Evolutionary conservation across 352 stramenopile genomes (phyloP).

Genomic region (Elongisporangium anandrum): DNA sequence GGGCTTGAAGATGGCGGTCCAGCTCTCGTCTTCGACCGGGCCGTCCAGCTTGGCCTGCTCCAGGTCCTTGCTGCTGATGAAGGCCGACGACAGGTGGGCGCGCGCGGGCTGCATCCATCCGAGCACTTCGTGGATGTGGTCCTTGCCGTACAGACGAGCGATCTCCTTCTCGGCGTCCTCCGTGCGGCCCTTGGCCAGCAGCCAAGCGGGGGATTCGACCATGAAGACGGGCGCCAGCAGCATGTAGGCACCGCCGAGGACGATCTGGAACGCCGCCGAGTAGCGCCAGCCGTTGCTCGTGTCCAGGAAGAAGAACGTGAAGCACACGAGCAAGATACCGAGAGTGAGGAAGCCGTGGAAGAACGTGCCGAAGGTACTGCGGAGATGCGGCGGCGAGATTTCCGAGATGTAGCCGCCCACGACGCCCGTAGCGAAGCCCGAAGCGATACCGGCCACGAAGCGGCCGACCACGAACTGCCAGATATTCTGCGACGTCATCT

Average conservation of each 20-base stretch:
- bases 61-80: not conserved
- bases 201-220: conserved; percentile 40
- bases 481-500: conserved; percentile 18
- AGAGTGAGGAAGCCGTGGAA: conserved; percentile 40
- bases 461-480: conserved; percentile 29
- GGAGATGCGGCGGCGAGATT: conserved; percentile 39
- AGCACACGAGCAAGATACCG: conserved; percentile 33
- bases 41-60: not conserved
- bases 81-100: conserved; percentile 8
- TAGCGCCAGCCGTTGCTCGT: conserved; percentile 42
- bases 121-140: conserved; percentile 26
- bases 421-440: conserved; percentile 29
- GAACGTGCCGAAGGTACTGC: conserved; percentile 23
- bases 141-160: conserved; percentile 22
- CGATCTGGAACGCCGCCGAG: conserved; percentile 34
- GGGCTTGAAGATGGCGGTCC: conserved; percentile 19
- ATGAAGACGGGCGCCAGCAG: conserved; percentile 24
- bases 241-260: conserved; percentile 22
- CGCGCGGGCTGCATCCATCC: conserved; percentile 19
- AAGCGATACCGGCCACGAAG: conserved; percentile 35
- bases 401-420: conserved; percentile 38
- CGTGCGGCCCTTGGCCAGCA: conserved; percentile 25
- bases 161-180: conserved; percentile 21
- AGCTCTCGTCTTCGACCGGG: not conserved
- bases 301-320: conserved; percentile 49